Percentiles rank a stretch among this genome's conserved stretches.
phyloP scores from a whole-genome alignment of 345 rosid genomes.

The Trapa bicornis region DNA sequence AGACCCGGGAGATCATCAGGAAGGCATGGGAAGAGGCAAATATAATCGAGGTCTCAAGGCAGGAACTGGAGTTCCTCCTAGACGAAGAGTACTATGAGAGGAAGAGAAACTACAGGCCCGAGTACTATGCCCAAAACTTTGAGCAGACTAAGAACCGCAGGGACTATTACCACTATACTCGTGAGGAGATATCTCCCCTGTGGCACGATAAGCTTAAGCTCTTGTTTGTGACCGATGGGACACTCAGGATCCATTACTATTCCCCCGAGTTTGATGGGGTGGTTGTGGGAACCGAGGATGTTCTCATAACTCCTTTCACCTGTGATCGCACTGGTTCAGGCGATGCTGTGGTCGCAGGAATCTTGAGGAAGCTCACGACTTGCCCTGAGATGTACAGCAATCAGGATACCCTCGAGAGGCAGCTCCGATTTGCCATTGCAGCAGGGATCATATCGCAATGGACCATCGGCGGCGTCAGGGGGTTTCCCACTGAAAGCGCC shows the following conservation, averaged over 20 bases:
- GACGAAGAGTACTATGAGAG: constrained; percentile 63
- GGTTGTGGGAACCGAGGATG: constrained; percentile 83
- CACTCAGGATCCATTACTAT: constrained; percentile 72
- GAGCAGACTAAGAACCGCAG: constrained; percentile 56
- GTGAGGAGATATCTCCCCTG: constrained; percentile 63
- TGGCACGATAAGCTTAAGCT: constrained; percentile 75
- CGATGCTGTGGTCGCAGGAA: constrained; percentile 84
- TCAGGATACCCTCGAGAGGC: constrained; percentile 66
- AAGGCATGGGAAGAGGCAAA: constrained; percentile 67
- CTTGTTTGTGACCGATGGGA: constrained; percentile 83
- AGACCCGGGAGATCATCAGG: constrained; percentile 47
- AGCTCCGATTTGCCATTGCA: constrained; percentile 76
- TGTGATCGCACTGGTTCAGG: constrained; percentile 96
- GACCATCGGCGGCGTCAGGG: constrained; percentile 87
- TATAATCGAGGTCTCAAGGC: constrained; percentile 67
- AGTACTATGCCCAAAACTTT: constrained; percentile 58
- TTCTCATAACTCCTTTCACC: constrained; percentile 71
- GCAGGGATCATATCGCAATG: constrained; percentile 90
- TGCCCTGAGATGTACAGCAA: constrained; percentile 66
- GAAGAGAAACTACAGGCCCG: constrained; percentile 55
- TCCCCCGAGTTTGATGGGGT: constrained; percentile 59
- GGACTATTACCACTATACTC: constrained; percentile 63
- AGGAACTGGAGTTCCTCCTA: constrained; percentile 75
- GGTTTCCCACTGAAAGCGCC: constrained; percentile 87
- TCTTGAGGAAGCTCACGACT: constrained; percentile 68